Evolutionary conservation across 164 flowering plant genomes (phyloP).

Genomic region (Liriodendron chinense): DNA sequence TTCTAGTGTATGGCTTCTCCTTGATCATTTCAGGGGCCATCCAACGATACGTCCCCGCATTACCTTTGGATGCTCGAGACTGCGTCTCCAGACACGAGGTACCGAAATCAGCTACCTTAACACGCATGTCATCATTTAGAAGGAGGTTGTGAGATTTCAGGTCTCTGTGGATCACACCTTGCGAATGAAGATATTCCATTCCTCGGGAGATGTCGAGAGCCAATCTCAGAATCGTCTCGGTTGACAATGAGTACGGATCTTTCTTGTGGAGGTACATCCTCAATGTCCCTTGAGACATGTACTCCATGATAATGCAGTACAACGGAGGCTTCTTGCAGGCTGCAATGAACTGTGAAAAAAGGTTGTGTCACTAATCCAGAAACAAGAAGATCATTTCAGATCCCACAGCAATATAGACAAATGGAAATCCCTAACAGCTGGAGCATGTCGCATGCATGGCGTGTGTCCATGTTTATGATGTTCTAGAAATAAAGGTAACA

Average conservation of each 20-base stretch:
- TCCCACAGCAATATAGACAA: background rate
- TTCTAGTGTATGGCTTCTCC: conserved; percentile 75
- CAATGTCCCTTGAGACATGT: conserved; percentile 94
- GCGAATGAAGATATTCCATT: conserved; percentile 93
- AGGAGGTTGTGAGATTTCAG: conserved; percentile 87
- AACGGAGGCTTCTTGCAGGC: conserved; percentile 94
- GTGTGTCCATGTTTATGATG: background rate
- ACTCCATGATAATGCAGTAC: conserved; percentile 88
- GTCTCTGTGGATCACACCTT: conserved; percentile 93
- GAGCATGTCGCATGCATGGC: background rate
- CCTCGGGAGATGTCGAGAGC: conserved; percentile 95
- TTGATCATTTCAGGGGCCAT: conserved; percentile 99
- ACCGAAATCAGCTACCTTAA: conserved; percentile 96
- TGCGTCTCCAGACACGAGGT: conserved; percentile 88
- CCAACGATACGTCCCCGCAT: conserved; percentile 97
- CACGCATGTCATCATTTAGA: conserved; percentile 84
- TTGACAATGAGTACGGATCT: conserved; percentile 83
- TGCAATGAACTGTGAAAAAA: conserved; percentile 71
- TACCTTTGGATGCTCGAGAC: conserved; percentile 64
- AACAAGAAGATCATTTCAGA: background rate
- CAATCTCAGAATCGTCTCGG: conserved; percentile 71
- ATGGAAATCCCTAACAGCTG: background rate
- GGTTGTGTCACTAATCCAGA: background rate
- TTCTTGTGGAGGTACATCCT: conserved; percentile 94
- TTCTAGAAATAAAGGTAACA: background rate